Evolutionary conservation across 345 rosid genomes (phyloP).

Genomic region (Arabidopsis arenosa): DNA sequence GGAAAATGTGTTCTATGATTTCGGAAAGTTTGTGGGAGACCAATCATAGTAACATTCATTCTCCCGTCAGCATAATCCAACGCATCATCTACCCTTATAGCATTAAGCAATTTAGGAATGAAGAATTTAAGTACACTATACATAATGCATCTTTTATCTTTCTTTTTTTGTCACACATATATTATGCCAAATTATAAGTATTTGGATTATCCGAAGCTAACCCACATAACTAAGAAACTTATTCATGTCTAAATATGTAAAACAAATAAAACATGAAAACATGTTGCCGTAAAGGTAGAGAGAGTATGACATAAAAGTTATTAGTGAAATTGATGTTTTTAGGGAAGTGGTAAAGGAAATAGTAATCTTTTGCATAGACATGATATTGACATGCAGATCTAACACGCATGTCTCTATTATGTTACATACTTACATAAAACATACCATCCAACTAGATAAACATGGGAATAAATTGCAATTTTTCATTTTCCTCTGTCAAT

Average conservation of each 20-base stretch:
- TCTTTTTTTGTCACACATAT: background rate
- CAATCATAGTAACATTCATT: constrained; percentile 13
- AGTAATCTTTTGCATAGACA: background rate
- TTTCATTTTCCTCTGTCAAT: background rate
- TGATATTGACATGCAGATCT: background rate
- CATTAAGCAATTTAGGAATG: background rate
- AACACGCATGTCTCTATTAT: background rate
- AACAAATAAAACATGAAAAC: background rate
- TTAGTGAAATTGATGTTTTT: background rate
- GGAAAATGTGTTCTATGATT: constrained; percentile 29
- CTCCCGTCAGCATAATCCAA: constrained; percentile 12
- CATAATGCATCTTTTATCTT: background rate
- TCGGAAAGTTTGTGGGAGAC: constrained; percentile 31
- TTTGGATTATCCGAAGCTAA: background rate
- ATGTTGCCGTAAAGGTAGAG: background rate
- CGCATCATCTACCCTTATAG: background rate
- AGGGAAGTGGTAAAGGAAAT: background rate
- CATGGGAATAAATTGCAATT: background rate
- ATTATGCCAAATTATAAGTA: background rate
- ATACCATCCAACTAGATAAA: constrained; percentile 19
- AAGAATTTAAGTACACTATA: constrained; percentile 11
- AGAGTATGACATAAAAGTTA: background rate
- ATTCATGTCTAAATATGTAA: background rate
- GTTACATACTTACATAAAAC: background rate
- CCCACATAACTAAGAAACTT: background rate